Evolutionary conservation across 139 green algal genomes (phyloP).

Genomic region (Edaphochlamys debaryana): DNA sequence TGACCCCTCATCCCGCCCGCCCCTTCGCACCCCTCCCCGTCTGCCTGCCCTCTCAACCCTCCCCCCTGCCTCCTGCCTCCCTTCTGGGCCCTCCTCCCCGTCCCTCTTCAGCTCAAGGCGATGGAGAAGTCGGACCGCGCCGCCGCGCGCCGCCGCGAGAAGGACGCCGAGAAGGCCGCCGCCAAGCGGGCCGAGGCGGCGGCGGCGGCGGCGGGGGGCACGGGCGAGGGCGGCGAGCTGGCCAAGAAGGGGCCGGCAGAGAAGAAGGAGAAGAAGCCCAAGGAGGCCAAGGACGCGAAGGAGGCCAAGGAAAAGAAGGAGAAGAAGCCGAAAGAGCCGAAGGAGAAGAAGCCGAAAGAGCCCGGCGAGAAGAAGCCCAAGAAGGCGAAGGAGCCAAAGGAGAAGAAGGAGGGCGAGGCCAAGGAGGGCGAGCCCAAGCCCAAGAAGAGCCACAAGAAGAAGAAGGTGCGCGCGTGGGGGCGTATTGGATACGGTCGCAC

Average conservation of each 20-base stretch:
- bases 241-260: not conserved
- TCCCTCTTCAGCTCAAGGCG: slow-evolving; percentile 2
- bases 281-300: not conserved
- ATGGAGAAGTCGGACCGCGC: slow-evolving; percentile 10
- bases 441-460: not conserved
- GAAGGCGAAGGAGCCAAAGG: not conserved
- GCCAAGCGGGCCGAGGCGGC: not conserved
- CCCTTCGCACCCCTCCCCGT: too few relatives aligned
- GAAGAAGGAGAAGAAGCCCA: not conserved
- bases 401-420: too few relatives aligned
- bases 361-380: not conserved
- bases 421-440: not conserved
- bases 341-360: not conserved
- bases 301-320: not conserved
- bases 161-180: not conserved
- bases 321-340: not conserved
- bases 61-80: too few relatives aligned
- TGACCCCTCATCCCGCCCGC: too few relatives aligned
- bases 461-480: too few relatives aligned
- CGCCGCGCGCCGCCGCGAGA: slow-evolving; percentile 12
- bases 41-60: too few relatives aligned
- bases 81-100: too few relatives aligned
- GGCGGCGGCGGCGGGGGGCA: not conserved
- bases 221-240: not conserved
- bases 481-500: too few relatives aligned